phyloP scores from a whole-genome alignment of 495 filamentous ascomycete genomes.

The Parachaetomium inaequale region DNA sequence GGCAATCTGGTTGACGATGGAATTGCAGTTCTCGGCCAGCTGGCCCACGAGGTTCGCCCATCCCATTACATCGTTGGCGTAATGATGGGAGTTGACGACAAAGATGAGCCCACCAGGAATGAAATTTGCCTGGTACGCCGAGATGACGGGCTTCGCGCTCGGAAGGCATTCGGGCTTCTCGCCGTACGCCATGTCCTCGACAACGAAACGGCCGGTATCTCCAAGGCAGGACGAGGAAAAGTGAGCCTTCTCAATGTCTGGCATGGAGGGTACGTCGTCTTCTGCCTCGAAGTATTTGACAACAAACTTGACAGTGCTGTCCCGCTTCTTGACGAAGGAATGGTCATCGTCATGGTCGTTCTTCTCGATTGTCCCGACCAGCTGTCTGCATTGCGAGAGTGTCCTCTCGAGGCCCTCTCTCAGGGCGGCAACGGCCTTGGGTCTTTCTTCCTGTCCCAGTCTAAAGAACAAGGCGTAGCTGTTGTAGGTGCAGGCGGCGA shows the following conservation, averaged over 20 bases:
- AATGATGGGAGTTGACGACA: constrained; percentile 45
- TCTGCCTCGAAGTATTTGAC: constrained; percentile 42
- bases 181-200: constrained; percentile 40
- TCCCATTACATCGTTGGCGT: constrained; percentile 44
- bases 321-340: constrained; percentile 41
- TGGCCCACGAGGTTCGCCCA: constrained; percentile 39
- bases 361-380: constrained; percentile 45
- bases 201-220: constrained; percentile 28
- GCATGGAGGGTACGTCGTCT: constrained; percentile 31
- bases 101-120: constrained; percentile 43
- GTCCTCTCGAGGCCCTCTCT: constrained; percentile 41
- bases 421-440: constrained; percentile 26
- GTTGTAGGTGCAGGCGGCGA: constrained; percentile 31
- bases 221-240: constrained; percentile 31
- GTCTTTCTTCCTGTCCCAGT: constrained; percentile 33
- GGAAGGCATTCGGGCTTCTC: constrained; percentile 41
- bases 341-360: constrained; percentile 31
- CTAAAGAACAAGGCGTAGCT: constrained; percentile 36
- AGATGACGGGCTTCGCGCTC: constrained; percentile 31
- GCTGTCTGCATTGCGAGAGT: constrained; percentile 41
- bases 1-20: constrained; percentile 30
- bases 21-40: constrained; percentile 43
- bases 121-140: constrained; percentile 44
- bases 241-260: constrained; percentile 32
- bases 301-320: constrained; percentile 40